These are phyloP conservation scores for Phytophthora melonis DNA, from an alignment of 352 stramenopile genomes.

Conservation along the genomic window DNA sequence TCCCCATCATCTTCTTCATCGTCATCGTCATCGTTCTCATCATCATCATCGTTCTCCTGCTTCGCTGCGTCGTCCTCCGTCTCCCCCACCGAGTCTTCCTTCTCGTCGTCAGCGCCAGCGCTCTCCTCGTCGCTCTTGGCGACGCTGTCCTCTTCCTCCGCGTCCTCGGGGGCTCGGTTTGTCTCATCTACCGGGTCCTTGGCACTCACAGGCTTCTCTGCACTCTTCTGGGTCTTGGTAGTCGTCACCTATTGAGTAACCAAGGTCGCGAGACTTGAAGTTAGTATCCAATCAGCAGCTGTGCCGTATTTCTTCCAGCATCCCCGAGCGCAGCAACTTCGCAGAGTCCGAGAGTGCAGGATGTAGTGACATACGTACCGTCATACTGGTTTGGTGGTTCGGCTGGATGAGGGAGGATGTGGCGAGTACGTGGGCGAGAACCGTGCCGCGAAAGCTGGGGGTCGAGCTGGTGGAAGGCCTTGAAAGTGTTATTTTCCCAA, in stretches of 20 bases:
- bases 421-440: constrained; percentile 4
- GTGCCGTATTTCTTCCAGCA: constrained; percentile 1
- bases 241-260: constrained; percentile 26
- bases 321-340: neutral
- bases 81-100: constrained; percentile 49
- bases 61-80: constrained; percentile 43
- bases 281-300: constrained; percentile 27
- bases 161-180: constrained; percentile 24
- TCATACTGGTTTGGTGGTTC: constrained; percentile 15
- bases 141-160: constrained; percentile 36
- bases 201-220: constrained; percentile 13
- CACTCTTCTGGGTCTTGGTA: constrained; percentile 22
- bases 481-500: constrained; percentile 5
- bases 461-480: neutral
- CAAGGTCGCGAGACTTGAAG: constrained; percentile 15
- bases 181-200: constrained; percentile 36
- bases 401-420: neutral
- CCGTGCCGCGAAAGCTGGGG: neutral
- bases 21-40: constrained; percentile 32
- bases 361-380: constrained; percentile 23
- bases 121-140: constrained; percentile 38
- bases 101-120: constrained; percentile 36
- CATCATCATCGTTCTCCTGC: constrained; percentile 40
- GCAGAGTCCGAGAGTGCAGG: neutral
- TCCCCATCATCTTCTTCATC: constrained; percentile 33